Percentiles rank a stretch among this genome's conserved stretches.
These are phyloP conservation scores for Stemphylium lycopersici DNA, from an alignment of 2,329 filamentous ascomycete genomes.

Conservation along the genomic window DNA sequence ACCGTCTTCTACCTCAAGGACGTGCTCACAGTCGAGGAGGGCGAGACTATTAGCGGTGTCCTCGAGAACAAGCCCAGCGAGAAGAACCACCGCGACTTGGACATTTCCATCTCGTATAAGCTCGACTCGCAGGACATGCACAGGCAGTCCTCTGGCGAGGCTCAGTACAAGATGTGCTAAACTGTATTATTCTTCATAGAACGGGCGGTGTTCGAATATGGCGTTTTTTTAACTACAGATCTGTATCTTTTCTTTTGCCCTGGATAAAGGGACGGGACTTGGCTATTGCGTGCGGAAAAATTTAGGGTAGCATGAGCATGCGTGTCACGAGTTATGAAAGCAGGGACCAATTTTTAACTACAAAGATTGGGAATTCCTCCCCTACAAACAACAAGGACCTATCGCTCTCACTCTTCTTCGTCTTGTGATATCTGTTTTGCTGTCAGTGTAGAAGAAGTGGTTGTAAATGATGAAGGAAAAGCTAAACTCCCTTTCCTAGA, in stretches of 20 bases:
- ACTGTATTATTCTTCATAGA: background rate
- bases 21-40: constrained; percentile 87
- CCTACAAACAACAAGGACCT: constrained; percentile 28
- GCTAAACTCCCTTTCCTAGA: background rate
- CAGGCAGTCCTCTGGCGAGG: constrained; percentile 70
- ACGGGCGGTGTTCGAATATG: constrained; percentile 5
- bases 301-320: constrained; percentile 41
- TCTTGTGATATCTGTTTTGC: too few species aligned
- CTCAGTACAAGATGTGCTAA: constrained; percentile 75
- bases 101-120: constrained; percentile 85
- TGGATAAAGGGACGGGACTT: constrained; percentile 5
- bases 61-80: constrained; percentile 86
- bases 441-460: background rate
- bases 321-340: constrained; percentile 38
- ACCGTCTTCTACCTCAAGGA: constrained; percentile 98
- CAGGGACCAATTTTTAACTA: constrained; percentile 38
- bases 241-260: background rate
- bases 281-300: constrained; percentile 16
- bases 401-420: too few species aligned
- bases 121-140: constrained; percentile 77
- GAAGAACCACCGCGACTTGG: constrained; percentile 93
- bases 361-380: constrained; percentile 43
- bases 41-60: constrained; percentile 76
- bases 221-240: constrained; percentile 21
- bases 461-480: background rate